These are phyloP conservation scores for Ophiostoma angusticollis DNA, from an alignment of 2,329 filamentous ascomycete species.

Conservation along the genomic window DNA sequence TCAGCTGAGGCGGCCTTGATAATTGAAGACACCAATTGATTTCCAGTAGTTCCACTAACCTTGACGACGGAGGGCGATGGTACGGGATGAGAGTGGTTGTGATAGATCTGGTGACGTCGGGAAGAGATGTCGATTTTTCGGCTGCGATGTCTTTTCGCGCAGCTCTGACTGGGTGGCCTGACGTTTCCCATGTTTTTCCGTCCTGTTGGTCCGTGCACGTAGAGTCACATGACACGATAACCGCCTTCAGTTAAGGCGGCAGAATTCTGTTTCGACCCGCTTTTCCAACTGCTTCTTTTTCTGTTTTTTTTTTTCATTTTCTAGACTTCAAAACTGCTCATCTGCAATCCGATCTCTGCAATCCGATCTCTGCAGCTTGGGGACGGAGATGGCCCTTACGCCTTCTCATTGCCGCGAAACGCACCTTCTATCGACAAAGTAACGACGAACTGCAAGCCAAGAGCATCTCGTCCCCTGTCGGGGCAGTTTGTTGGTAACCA, in stretches of 20 bases:
- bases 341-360: no score
- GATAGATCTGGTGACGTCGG: slow-evolving; percentile 2
- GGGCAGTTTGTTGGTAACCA: no score
- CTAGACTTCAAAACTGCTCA: no score
- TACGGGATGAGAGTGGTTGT: slow-evolving; percentile 1
- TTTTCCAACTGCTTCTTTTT: background rate
- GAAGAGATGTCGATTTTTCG: slow-evolving; percentile 7
- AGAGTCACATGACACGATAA: background rate
- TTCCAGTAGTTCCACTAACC: background rate
- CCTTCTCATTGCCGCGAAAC: no score
- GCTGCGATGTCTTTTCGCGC: slow-evolving; percentile 10
- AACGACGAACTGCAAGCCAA: no score
- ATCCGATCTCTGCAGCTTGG: no score
- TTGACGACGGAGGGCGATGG: slow-evolving; percentile 8
- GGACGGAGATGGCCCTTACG: no score
- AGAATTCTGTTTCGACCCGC: background rate
- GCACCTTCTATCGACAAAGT: no score
- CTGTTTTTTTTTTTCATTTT: slow-evolving; percentile 1
- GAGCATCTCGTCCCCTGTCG: no score
- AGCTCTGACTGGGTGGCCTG: slow-evolving; percentile 14
- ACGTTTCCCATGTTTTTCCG: slow-evolving; percentile 14
- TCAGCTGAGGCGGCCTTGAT: background rate
- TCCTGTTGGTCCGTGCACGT: slow-evolving; percentile 7
- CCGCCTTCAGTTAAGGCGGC: no score
- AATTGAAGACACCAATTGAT: slow-evolving; percentile 1